Conservation (phyloP, 768 basidiomycete genomes). For the Porpolomopsis calyptriformis region DNA sequence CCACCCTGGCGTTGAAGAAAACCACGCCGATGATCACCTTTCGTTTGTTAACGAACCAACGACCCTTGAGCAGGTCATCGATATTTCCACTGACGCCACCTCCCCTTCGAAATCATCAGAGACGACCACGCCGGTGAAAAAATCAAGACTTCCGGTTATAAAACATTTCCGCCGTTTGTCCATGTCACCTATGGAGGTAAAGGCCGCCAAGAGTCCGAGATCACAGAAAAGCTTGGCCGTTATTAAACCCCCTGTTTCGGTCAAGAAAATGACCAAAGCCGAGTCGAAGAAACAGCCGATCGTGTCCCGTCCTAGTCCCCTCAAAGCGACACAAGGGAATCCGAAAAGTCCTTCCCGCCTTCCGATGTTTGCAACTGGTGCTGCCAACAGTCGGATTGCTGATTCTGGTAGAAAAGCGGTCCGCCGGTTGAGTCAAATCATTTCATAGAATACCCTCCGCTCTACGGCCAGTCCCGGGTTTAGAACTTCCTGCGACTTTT, state of each 20-base stretch:
- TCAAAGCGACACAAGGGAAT: neutral
- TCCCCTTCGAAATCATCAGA: neutral
- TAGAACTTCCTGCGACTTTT: too few relatives aligned
- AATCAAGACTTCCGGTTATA: constrained; percentile 7
- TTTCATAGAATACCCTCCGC: constrained; percentile 1
- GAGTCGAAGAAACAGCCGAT: neutral
- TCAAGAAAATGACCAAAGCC: constrained; percentile 6
- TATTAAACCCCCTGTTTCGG: constrained; percentile 2
- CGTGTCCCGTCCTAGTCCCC: too few relatives aligned
- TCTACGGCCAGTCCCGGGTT: too few relatives aligned
- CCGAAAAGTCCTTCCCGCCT: neutral
- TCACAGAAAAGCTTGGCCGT: constrained; percentile 2
- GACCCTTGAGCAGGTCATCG: too few relatives aligned
- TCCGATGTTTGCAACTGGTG: neutral
- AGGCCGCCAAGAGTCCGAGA: neutral
- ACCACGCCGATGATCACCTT: neutral
- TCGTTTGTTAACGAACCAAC: constrained; percentile 4
- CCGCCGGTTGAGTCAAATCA: constrained; percentile 2
- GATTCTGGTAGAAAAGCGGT: constrained; percentile 1
- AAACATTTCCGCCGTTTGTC: constrained; percentile 7
- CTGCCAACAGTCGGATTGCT: neutral
- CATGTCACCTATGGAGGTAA: neutral
- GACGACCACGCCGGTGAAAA: constrained; percentile 1
- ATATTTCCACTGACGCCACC: neutral
- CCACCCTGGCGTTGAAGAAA: neutral